Evolutionary conservation across 2,329 filamentous ascomycete genomes (phyloP).

Genomic region (Pyricularia pennisetigena): DNA sequence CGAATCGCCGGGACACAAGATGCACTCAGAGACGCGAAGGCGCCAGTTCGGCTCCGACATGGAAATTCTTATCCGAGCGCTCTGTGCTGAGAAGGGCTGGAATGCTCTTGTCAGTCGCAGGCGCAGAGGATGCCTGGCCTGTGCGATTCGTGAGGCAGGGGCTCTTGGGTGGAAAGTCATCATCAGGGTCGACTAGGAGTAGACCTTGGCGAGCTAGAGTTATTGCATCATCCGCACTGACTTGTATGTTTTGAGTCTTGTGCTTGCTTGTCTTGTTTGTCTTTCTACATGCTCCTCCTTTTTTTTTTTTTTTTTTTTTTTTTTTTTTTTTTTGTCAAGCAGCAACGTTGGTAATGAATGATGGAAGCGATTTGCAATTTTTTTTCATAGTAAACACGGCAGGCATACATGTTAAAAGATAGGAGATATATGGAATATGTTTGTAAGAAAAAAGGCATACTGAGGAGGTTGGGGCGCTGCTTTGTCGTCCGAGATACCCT

Average conservation of each 20-base stretch:
- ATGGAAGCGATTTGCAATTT: background rate
- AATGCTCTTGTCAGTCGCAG: conserved; percentile 62
- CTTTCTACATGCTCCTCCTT: background rate
- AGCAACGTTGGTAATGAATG: background rate
- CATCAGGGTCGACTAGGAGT: conserved; percentile 41
- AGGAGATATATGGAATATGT: background rate
- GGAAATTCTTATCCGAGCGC: conserved; percentile 60
- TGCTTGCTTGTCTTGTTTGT: background rate
- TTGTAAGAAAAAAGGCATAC: background rate
- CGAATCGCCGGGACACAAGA: conserved; percentile 27
- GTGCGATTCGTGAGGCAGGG: conserved; percentile 65
- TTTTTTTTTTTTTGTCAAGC: background rate
- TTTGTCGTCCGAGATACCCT: background rate
- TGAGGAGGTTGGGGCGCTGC: no score
- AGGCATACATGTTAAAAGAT: background rate
- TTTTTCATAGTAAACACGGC: background rate
- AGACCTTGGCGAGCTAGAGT: background rate
- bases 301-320: background rate
- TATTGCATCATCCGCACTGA: no score
- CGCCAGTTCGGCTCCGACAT: conserved; percentile 54
- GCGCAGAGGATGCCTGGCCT: conserved; percentile 60
- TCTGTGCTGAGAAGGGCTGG: conserved; percentile 65
- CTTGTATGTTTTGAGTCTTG: background rate
- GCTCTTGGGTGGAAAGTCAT: conserved; percentile 61
- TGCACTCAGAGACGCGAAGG: conserved; percentile 45